Percentiles rank a stretch among this genome's conserved stretches.
phyloP scores from a whole-genome alignment of 1,139 yeast genomes.

The Zygoascus hellenicus region DNA sequence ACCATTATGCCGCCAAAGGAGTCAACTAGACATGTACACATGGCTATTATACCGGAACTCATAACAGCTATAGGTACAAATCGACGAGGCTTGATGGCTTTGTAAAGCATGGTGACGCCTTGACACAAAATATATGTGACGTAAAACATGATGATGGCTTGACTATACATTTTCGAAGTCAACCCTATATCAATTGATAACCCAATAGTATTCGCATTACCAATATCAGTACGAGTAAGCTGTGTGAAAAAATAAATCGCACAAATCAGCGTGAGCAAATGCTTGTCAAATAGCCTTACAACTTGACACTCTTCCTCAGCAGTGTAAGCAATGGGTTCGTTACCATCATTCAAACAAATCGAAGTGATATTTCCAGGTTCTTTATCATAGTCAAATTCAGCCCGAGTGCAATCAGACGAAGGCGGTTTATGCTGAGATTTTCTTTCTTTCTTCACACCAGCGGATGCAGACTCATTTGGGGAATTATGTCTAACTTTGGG shows the following conservation, averaged over 20 bases:
- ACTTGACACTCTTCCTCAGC: conserved; percentile 17
- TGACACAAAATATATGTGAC: conserved; percentile 29
- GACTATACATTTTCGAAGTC: conserved; percentile 36
- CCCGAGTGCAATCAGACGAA: no score
- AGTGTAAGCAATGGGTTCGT: background rate
- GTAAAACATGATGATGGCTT: conserved; percentile 18
- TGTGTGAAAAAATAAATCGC: conserved; percentile 26
- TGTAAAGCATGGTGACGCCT: conserved; percentile 22
- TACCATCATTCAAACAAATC: no score
- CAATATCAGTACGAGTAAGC: conserved; percentile 43
- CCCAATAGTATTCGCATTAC: conserved; percentile 50
- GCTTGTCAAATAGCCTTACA: conserved; percentile 21
- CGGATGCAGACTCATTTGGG: no score
- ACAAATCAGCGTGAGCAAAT: conserved; percentile 24
- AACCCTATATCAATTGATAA: conserved; percentile 43
- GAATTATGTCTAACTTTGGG: no score
- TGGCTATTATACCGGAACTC: conserved; percentile 23
- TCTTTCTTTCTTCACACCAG: no score
- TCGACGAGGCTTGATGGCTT: conserved; percentile 17
- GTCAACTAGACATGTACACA: conserved; percentile 18
- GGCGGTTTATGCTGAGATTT: no score
- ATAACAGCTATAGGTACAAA: conserved; percentile 24
- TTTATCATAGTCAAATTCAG: no score
- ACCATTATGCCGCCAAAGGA: conserved; percentile 21
- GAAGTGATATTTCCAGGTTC: no score